These are phyloP conservation scores for Saccharomycopsis sp. DNA, from an alignment of 805 yeast genomes.

Conservation along the genomic window DNA sequence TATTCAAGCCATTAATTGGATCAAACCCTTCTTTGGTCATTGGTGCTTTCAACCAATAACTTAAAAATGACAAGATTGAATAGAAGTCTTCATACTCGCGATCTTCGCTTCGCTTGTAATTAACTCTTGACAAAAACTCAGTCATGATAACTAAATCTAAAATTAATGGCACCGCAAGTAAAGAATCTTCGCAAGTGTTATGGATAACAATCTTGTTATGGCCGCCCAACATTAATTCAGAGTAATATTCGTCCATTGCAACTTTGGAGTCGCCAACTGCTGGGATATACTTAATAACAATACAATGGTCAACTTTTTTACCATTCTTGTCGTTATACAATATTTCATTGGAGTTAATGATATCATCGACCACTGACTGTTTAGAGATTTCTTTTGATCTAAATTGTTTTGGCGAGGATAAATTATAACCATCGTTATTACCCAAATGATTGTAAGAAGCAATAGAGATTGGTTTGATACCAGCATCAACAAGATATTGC, in stretches of 20 bases:
- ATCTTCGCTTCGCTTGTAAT: constrained; percentile 54
- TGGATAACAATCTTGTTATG: constrained; percentile 91
- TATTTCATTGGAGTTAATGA: constrained; percentile 79
- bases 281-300: constrained; percentile 87
- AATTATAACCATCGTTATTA: constrained; percentile 90
- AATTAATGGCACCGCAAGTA: constrained; percentile 90
- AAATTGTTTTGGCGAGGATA: constrained; percentile 88
- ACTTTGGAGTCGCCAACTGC: constrained; percentile 96
- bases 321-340: constrained; percentile 78
- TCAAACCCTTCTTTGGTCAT: constrained; percentile 84
- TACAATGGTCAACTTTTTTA: constrained; percentile 80
- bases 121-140: constrained; percentile 83
- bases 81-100: constrained; percentile 59
- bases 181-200: constrained; percentile 93
- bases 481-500: constrained; percentile 93
- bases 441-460: constrained; percentile 97
- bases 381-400: constrained; percentile 93
- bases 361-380: constrained; percentile 88
- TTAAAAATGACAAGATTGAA: constrained; percentile 77
- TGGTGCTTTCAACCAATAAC: constrained; percentile 97
- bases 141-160: constrained; percentile 86
- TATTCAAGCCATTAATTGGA: constrained; percentile 88
- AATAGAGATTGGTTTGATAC: constrained; percentile 88
- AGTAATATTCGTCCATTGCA: constrained; percentile 97
- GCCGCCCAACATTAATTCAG: constrained; percentile 96